phyloP scores from a whole-genome alignment of 768 basidiomycete genomes.

The Rhodosporidiobolus sp. region DNA sequence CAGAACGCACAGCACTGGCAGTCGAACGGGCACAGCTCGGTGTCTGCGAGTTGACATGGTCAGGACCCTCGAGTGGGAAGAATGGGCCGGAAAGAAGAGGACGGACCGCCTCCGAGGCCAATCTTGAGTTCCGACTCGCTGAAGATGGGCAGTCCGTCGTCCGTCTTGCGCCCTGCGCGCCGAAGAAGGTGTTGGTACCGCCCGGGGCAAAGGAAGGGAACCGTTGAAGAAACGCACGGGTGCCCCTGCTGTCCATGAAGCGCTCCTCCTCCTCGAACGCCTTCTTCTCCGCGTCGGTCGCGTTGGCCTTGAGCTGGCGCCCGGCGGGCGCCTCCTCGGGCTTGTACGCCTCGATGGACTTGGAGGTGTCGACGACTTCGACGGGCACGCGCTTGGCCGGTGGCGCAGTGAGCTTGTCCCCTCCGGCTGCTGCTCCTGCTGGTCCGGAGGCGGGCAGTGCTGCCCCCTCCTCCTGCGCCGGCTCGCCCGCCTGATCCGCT shows the following conservation, averaged over 20 bases:
- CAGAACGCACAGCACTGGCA: constrained; percentile 42
- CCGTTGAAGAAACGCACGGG: constrained; percentile 13
- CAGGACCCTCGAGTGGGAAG: fast-evolving
- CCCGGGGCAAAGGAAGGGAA: background rate
- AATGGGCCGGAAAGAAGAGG: background rate
- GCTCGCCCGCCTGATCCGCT: background rate
- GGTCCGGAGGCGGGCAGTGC: too few species aligned
- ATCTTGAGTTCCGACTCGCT: constrained; percentile 41
- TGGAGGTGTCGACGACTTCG: constrained; percentile 32
- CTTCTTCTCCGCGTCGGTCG: constrained; percentile 25
- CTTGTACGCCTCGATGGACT: constrained; percentile 30
- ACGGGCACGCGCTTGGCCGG: constrained; percentile 22
- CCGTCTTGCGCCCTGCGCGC: constrained; percentile 39
- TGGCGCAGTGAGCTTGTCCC: background rate
- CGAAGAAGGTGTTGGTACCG: too few species aligned
- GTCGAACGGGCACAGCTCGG: constrained; percentile 43
- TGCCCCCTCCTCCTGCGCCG: background rate
- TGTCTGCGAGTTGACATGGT: constrained; percentile 13
- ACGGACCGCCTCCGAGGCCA: constrained; percentile 40
- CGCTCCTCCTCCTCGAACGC: constrained; percentile 30
- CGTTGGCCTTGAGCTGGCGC: constrained; percentile 17
- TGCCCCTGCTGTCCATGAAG: constrained; percentile 39
- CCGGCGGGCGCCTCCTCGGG: background rate
- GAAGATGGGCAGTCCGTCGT: constrained; percentile 44
- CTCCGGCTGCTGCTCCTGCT: background rate